Base-by-base conservation (phyloP, 768 basidiomycete genomes). In the Pulveroboletus sp. region DNA sequence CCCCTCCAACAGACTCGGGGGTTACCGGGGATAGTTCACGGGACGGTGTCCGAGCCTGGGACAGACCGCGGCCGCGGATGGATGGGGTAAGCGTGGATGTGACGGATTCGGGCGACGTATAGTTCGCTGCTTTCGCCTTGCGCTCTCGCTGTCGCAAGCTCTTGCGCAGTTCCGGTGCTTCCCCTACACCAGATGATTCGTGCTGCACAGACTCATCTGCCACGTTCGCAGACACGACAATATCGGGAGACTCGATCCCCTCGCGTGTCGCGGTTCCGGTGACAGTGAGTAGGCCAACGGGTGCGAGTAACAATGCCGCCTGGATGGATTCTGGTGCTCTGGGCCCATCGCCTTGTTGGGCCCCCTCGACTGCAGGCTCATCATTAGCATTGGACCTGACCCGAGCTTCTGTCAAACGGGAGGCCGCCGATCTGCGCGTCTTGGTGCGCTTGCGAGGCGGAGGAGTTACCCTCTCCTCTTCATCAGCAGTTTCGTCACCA, bases 401-500 rank as follows among this genome's bases (percentile, higher is more conserved):
- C n/a, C 42, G 51, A 2, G 45, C 36, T 3, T 42, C 54, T 37
- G 49, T 36, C 5, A 54, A 43, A 18, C 54, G 56, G 27, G 54
- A 30, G 11, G 54, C 28, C 17, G 47, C 43, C 2, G 58, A 59
- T 49, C 52, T 66, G 47, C 66, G 68, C 0, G 68, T 60, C 48
- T 38, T 61, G 38, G 59, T 51, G 38, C 66, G 66, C 50, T 67
- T 67, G 51, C 63, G 66, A 2, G 65, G 62, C 18, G 65, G 67
- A 32, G 65, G 67, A 3, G 58, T 48, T 3, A 50, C n/a, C 38
- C 49, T 51, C 17, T 69, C 66, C 3, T 68, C 66, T 18, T 67
- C 66, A 39, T 69, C 68, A 5, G 43, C 52, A 1, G 63, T 57
- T 18, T 69, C 59, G 62, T 73, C 42, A 31, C 76, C 46, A 50